Evolutionary conservation across 164 flowering plant genomes (phyloP), one percentile per base, ranked within the genome.

Genomic region (Paratinospora sagittata): DNA sequence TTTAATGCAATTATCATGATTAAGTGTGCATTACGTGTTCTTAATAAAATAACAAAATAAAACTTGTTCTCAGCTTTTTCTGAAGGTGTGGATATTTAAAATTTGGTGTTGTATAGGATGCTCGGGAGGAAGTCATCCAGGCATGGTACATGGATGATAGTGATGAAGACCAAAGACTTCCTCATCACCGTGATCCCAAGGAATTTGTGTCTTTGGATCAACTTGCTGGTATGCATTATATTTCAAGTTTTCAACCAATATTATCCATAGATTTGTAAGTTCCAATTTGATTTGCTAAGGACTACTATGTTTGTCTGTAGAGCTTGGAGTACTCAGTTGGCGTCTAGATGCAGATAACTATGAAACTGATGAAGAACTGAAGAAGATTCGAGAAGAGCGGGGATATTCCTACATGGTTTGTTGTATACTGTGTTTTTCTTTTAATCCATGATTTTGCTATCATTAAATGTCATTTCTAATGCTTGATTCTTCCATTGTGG

Each of bases 71-170:
- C 23, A 52, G 23, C 5, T 17, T 52, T 49, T 52, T n/a, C 8
- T 17, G 58, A 52, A 17, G 58, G 13, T 19, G 0, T 52, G 23
- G 1, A 52, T 52, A 52, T 0, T 52, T 52, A 6, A 52, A 52
- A n/a, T 30, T 75, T 52, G 68, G 63, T 62, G 70, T 65, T 63
- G 9, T 72, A 61, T 83, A 93, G 98, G 98, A 91, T 87, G 76
- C 78, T 10, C 80, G 91, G 75, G 96, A 87, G 74, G 92, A 88
- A 75, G 90, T 92, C 60, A 79, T 90, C 34, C 86, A 92, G 78
- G 97, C 97, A 77, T 95, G 98, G 98, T 95, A 86, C 79, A 92
- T 95, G 97, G 97, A 95, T 81, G 96, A 95, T 33, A 89, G 91
- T 68, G 77, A 87, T 73, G 97, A 86, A 74, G 98, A 92, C 76